Evolutionary conservation across 108 stramenopile species (phyloP), one percentile per base, ranked within the genome.

Genomic region (Cylindrotheca fusiformis): DNA sequence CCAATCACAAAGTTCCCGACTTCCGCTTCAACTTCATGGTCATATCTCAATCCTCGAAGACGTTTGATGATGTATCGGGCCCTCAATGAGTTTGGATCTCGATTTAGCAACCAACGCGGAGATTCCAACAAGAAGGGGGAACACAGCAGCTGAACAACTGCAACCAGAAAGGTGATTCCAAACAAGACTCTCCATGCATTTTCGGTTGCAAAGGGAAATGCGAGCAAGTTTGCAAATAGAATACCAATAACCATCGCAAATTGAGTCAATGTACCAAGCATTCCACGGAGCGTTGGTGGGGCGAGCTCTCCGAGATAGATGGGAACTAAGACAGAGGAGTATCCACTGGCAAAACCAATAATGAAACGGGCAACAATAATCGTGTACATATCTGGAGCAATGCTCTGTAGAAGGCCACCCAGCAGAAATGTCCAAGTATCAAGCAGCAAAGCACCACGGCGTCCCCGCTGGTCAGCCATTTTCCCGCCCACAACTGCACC

Each of bases 231-330:
- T 1, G 78, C 70, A 36, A 88, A 82, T 25, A 97, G 76, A 58
- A 99, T 98, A 26, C 97, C 98, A 44, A 90, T 77, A 1, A 95
- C 93, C 75, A 96, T 65, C 32, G 90, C 92, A 68, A 99, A 98
- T 71, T 98, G 97, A n/a, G 95, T 96, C 61, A 96, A 65, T 4
- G 97, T 97, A 4, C 98, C 98, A 57, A 99, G 76, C 48, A 87
- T 86, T 28, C 98, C 97, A 58, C 98, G 88, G 22, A 98, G 68
- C 12, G 86, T 93, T 0, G 93, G 96, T 28, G 96, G 96, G 19
- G 94, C 90, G 28, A 98, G 49, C 72, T 98, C 96, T 17, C 96
- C 95, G 28, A 99, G 68, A 77, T 99, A 99, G 36, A 97, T 83
- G 12, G 97, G 98, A 23, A 97, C 95, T 31, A 98, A 65, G 4